Percentiles rank a stretch among this genome's conserved stretches.
These are phyloP conservation scores for Botrytis porri DNA, from an alignment of 2,329 filamentous ascomycete species.

Conservation along the genomic window DNA sequence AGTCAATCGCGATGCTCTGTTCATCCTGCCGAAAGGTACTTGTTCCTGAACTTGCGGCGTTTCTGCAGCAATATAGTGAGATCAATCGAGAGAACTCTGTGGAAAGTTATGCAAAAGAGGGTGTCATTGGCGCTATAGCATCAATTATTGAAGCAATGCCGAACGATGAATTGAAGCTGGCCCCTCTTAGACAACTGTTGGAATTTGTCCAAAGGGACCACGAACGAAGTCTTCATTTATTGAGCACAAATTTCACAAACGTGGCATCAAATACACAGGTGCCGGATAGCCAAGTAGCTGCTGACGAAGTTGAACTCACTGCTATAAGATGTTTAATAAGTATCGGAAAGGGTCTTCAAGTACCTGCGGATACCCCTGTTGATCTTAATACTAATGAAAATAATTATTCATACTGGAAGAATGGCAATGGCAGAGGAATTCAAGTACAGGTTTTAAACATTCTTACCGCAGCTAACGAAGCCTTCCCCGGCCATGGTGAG, in stretches of 20 bases:
- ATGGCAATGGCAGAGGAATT: slow-evolving; percentile 47
- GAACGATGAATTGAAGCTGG: slow-evolving; percentile 52
- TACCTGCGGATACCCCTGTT: slow-evolving; percentile 62
- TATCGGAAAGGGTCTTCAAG: slow-evolving; percentile 71
- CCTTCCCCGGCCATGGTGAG: slow-evolving; percentile 61
- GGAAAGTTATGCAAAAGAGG: slow-evolving; percentile 69
- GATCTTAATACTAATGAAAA: slow-evolving; percentile 57
- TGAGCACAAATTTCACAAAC: slow-evolving; percentile 12
- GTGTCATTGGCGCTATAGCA: slow-evolving; percentile 70
- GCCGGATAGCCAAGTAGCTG: neutral
- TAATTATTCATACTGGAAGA: slow-evolving; percentile 47
- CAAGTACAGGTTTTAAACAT: slow-evolving; percentile 52
- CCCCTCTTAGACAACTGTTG: slow-evolving; percentile 57
- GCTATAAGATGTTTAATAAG: slow-evolving; percentile 66
- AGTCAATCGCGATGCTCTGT: slow-evolving; percentile 71
- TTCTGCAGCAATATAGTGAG: slow-evolving; percentile 68
- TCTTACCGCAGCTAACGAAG: slow-evolving; percentile 47
- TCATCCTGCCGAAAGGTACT: slow-evolving; percentile 70
- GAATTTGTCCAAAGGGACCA: slow-evolving; percentile 61
- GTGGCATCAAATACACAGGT: neutral
- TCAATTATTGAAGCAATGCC: slow-evolving; percentile 71
- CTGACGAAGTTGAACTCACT: slow-evolving; percentile 40
- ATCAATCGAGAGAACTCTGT: slow-evolving; percentile 58
- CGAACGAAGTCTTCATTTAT: slow-evolving; percentile 39
- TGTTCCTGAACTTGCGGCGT: slow-evolving; percentile 63